These are phyloP conservation scores for Spinellus fusiger DNA, from an alignment of 192 early-diverging fungal genomes.

Conservation along the genomic window DNA sequence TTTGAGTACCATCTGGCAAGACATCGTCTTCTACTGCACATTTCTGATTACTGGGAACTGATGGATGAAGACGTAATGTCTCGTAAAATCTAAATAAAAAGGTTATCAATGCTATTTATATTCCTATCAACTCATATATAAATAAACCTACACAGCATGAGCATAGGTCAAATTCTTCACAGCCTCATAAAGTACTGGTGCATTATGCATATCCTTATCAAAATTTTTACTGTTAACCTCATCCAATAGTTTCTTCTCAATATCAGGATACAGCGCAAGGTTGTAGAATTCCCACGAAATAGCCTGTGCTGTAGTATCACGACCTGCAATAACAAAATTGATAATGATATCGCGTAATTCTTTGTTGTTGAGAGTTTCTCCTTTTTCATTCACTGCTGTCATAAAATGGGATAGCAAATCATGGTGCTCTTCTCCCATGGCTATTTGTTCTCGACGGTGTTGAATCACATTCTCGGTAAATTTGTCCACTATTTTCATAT, in stretches of 20 bases:
- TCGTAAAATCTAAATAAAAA: slow-evolving; percentile 14
- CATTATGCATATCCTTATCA: slow-evolving; percentile 8
- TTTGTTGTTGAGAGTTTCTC: slow-evolving; percentile 15
- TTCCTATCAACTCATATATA: neutral
- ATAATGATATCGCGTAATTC: slow-evolving; percentile 29
- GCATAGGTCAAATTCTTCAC: slow-evolving; percentile 33
- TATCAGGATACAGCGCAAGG: slow-evolving; percentile 29
- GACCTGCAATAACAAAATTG: slow-evolving; percentile 35
- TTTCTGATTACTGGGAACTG: slow-evolving; percentile 45
- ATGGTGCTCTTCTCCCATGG: slow-evolving; percentile 5
- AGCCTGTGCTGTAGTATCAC: slow-evolving; percentile 44
- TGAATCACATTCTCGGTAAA: slow-evolving; percentile 25
- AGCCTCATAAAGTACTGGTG: slow-evolving; percentile 17
- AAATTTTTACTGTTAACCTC: slow-evolving; percentile 22
- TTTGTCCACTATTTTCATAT: slow-evolving; percentile 13
- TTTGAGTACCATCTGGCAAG: slow-evolving; percentile 43
- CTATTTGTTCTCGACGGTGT: slow-evolving; percentile 19
- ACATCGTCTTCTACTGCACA: slow-evolving; percentile 41
- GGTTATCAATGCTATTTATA: neutral
- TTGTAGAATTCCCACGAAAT: slow-evolving; percentile 45
- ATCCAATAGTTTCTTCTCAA: slow-evolving; percentile 34
- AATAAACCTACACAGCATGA: slow-evolving; percentile 28
- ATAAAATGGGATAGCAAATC: slow-evolving; percentile 30
- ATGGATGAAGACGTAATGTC: slow-evolving; percentile 37
- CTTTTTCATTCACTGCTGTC: slow-evolving; percentile 19